Evolutionary conservation across 2,329 filamentous ascomycete species (phyloP).

Genomic region (Ophiocordyceps camponoti-saundersi): DNA sequence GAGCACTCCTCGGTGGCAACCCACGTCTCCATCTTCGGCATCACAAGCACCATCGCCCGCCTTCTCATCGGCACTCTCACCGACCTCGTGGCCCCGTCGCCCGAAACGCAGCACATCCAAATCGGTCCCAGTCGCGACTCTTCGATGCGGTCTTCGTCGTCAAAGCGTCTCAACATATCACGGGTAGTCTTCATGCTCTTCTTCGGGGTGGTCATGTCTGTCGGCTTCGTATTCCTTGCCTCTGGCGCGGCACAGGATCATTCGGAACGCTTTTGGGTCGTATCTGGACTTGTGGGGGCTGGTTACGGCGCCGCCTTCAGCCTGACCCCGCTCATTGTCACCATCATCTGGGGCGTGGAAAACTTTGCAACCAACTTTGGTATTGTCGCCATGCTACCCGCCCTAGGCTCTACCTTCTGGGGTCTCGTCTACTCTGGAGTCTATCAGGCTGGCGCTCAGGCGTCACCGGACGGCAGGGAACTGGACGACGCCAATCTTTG

Average conservation of each 20-base stretch:
- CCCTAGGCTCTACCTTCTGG: slow-evolving; percentile 77
- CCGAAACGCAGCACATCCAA: slow-evolving; percentile 40
- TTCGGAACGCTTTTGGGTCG: slow-evolving; percentile 65
- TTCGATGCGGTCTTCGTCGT: slow-evolving; percentile 6
- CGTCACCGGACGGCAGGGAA: slow-evolving; percentile 11
- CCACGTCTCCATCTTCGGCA: slow-evolving; percentile 81
- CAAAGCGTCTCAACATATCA: slow-evolving; percentile 43
- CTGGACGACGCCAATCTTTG: slow-evolving; percentile 45
- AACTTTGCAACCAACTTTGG: slow-evolving; percentile 99
- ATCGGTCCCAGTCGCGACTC: slow-evolving; percentile 12
- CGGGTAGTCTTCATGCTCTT: slow-evolving; percentile 65
- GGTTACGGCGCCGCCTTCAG: slow-evolving; percentile 89
- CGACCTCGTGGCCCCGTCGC: slow-evolving; percentile 63
- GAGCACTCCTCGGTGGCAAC: slow-evolving; percentile 52
- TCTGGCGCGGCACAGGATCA: slow-evolving; percentile 60
- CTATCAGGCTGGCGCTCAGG: slow-evolving; percentile 51
- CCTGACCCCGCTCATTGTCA: slow-evolving; percentile 78
- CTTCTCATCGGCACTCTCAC: slow-evolving; percentile 81
- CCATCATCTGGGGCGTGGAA: slow-evolving; percentile 96
- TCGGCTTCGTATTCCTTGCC: slow-evolving; percentile 64
- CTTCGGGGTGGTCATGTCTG: slow-evolving; percentile 55
- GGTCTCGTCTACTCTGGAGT: slow-evolving; percentile 72
- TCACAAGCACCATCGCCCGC: slow-evolving; percentile 79
- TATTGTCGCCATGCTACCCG: slow-evolving; percentile 82
- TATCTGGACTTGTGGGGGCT: slow-evolving; percentile 69